These are phyloP conservation scores for Scheffersomyces titani DNA, from an alignment of 1,139 yeast genomes.

Conservation along the genomic window DNA sequence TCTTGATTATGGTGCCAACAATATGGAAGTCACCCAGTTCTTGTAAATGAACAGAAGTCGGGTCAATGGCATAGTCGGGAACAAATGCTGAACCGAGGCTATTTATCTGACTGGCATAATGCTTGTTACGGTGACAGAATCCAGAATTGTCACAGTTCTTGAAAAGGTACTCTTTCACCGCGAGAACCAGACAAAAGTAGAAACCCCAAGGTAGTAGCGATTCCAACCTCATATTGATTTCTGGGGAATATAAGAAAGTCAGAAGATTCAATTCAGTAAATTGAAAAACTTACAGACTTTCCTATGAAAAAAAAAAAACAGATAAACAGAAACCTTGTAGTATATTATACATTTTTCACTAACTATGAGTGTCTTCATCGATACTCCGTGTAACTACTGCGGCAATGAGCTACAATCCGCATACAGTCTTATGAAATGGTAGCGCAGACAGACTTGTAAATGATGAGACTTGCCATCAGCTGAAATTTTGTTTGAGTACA, in stretches of 20 bases:
- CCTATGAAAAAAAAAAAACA: neutral
- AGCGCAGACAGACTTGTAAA: neutral
- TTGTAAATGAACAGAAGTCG: constrained; percentile 32
- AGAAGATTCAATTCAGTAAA: neutral
- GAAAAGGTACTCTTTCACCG: constrained; percentile 72
- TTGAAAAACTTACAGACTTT: neutral
- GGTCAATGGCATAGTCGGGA: constrained; percentile 58
- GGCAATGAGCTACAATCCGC: neutral
- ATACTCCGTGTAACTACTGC: neutral
- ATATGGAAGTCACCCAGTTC: constrained; percentile 22
- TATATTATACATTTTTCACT: neutral
- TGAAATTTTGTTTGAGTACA: neutral
- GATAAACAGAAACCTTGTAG: neutral
- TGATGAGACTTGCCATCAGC: neutral
- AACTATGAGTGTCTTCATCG: neutral
- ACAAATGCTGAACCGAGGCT: constrained; percentile 24
- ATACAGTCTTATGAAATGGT: neutral
- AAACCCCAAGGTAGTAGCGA: neutral
- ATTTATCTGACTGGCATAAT: constrained; percentile 56
- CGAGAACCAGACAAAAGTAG: constrained; percentile 17
- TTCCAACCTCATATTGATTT: neutral
- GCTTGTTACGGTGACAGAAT: constrained; percentile 80
- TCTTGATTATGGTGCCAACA: constrained; percentile 51
- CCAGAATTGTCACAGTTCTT: constrained; percentile 82
- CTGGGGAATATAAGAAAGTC: neutral